Base-by-base conservation (phyloP, 2,329 filamentous ascomycete genomes). In the Samsoniella hepiali region DNA sequence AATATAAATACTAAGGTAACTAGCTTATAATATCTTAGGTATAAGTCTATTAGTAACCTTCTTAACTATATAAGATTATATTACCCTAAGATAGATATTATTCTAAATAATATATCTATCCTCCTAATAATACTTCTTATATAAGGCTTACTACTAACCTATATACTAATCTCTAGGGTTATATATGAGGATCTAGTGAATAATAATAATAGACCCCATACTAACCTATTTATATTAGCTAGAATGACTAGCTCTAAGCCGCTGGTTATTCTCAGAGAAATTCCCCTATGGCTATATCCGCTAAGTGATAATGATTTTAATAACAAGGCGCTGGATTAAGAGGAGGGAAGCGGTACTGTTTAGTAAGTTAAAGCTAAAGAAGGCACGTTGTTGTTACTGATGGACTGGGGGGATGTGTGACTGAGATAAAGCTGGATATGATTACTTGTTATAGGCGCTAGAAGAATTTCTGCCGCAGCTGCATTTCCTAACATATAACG, bases 21-120 rank as follows among this genome's bases (percentile, higher is more conserved):
- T n/a, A n/a, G n/a, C n/a, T n/a, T n/a, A n/a, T n/a, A n/a, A n/a
- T n/a, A n/a, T n/a, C n/a, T n/a, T n/a, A n/a, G n/a, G n/a, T n/a
- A n/a, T n/a, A n/a, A 56, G 54, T 56, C 54, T 17, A 56, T 56
- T 8, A 44, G 38, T 44, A 8, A 56, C 38, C 36, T 56, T 9
- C 54, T 56, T 56, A 8, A 44, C 54, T 56, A 56, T 44, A 56
- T 56, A 1, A 29, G 34, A 44, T 3, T 32, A 8, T 56, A 8
- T 13, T 8, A 56, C n/a, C 54, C 22, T 17, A 13, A 1, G 11
- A 10, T 56, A 56, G 38, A 56, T 2, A 44, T 32, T 29, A 5
- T 56, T 1, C 36, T 44, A 1, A 40, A 29, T 8, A 56, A 56
- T 44, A 5, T 6, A 56, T 56, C 22, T 1, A n/a, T n/a, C 54